A percentile compares a stretch with the other conserved stretches of the same genome.
phyloP scores from a whole-genome alignment of 2,329 filamentous ascomycete genomes.

The Xylaria sp. region DNA sequence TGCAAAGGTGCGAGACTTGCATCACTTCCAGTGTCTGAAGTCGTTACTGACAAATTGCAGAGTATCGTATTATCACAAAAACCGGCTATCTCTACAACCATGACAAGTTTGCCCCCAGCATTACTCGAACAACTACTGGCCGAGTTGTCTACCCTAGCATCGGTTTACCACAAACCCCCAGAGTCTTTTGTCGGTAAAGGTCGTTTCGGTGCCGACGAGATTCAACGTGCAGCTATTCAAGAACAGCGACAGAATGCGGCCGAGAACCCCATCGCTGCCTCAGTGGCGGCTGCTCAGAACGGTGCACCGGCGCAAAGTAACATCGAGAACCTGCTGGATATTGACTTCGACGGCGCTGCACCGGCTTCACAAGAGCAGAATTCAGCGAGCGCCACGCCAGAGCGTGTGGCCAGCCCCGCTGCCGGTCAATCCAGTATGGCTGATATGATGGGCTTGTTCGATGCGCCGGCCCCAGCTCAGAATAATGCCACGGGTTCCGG shows the following conservation, averaged over 20 bases:
- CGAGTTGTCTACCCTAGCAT: slow-evolving; percentile 93
- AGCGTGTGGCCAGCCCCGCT: slow-evolving; percentile 73
- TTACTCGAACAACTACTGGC: slow-evolving; percentile 90
- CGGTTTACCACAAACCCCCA: slow-evolving; percentile 97
- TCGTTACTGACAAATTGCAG: slow-evolving; percentile 56
- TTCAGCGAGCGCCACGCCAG: slow-evolving; percentile 69
- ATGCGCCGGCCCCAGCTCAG: slow-evolving; percentile 68
- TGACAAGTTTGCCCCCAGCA: slow-evolving; percentile 84
- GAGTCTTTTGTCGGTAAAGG: slow-evolving; percentile 98
- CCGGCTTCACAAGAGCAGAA: slow-evolving; percentile 82
- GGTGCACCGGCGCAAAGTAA: slow-evolving; percentile 73
- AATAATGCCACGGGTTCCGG: slow-evolving; percentile 55
- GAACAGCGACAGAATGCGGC: slow-evolving; percentile 92
- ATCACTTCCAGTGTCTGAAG: not conserved
- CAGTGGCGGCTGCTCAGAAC: slow-evolving; percentile 75
- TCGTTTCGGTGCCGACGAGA: slow-evolving; percentile 90
- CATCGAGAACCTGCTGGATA: slow-evolving; percentile 93
- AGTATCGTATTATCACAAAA: slow-evolving; percentile 93
- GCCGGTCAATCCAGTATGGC: slow-evolving; percentile 60
- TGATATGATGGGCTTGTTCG: slow-evolving; percentile 77
- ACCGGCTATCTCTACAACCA: slow-evolving; percentile 92
- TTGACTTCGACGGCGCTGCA: slow-evolving; percentile 92
- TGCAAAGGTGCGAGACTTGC: slow-evolving; percentile 75
- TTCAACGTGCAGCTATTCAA: slow-evolving; percentile 95
- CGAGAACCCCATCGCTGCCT: slow-evolving; percentile 93